phyloP scores from a whole-genome alignment of 2,329 filamentous ascomycete species.

The Raffaelea albimanens region DNA sequence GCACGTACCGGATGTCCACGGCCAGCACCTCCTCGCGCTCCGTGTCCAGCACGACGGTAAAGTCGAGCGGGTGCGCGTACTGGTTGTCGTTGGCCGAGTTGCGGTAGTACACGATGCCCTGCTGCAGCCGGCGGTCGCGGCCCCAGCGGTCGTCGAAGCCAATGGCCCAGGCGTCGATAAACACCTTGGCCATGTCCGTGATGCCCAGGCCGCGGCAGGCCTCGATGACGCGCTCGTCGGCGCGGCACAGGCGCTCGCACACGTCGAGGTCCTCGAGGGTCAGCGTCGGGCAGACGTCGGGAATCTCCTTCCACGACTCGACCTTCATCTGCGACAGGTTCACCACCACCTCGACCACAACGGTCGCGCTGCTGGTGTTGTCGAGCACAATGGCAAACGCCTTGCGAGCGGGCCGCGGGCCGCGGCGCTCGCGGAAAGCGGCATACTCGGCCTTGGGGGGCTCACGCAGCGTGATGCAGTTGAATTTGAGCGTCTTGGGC shows the following conservation, averaged over 20 bases:
- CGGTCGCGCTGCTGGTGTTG: constrained; percentile 63
- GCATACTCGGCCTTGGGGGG: constrained; percentile 79
- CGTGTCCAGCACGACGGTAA: constrained; percentile 83
- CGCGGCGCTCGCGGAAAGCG: constrained; percentile 62
- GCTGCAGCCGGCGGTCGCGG: constrained; percentile 68
- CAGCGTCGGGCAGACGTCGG: constrained; percentile 79
- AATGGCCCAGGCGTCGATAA: constrained; percentile 94
- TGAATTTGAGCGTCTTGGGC: constrained; percentile 66
- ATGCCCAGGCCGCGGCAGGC: constrained; percentile 78
- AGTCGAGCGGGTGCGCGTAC: constrained; percentile 85
- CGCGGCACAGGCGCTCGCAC: constrained; percentile 67
- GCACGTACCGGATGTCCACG: constrained; percentile 72
- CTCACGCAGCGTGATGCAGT: constrained; percentile 77
- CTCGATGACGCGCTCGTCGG: constrained; percentile 78
- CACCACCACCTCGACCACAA: constrained; percentile 70
- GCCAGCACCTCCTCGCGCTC: constrained; percentile 69
- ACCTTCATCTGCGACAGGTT: constrained; percentile 60
- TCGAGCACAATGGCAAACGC: constrained; percentile 76
- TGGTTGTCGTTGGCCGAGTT: constrained; percentile 78
- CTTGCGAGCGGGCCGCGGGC: constrained; percentile 50
- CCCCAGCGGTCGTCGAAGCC: constrained; percentile 88
- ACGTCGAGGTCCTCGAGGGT: constrained; percentile 83
- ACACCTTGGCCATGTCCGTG: constrained; percentile 88
- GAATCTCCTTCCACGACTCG: constrained; percentile 62
- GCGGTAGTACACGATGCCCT: constrained; percentile 92